Percentiles rank a stretch among this genome's conserved stretches.
Evolutionary conservation across 768 basidiomycete genomes (phyloP).

Genomic region (Suillus brevipes): DNA sequence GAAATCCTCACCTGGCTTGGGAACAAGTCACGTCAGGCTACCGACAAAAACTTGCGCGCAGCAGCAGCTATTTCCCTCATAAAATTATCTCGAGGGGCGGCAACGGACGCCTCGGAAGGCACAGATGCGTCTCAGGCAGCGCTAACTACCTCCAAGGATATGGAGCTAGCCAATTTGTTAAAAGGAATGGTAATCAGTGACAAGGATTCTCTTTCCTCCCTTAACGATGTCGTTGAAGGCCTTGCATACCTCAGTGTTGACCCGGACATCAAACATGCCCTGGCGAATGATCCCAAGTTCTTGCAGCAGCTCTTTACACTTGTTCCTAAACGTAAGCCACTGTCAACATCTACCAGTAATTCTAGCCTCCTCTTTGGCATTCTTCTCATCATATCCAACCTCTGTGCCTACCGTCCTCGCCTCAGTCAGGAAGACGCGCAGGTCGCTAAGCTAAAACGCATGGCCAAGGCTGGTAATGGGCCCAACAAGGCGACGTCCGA

Average conservation of each 20-base stretch:
- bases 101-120: constrained; percentile 37
- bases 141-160: constrained; percentile 33
- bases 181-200: constrained; percentile 50
- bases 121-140: constrained; percentile 15
- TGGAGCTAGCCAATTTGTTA: constrained; percentile 54
- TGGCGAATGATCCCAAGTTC: constrained; percentile 56
- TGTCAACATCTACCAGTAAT: constrained; percentile 32
- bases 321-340: constrained; percentile 49
- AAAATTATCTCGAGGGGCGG: constrained; percentile 67
- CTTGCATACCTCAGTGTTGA: constrained; percentile 79
- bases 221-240: constrained; percentile 76
- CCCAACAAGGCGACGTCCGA: constrained; percentile 27
- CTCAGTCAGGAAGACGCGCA: constrained; percentile 82
- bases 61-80: constrained; percentile 73
- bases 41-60: constrained; percentile 50
- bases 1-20: constrained; percentile 70
- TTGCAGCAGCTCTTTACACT: constrained; percentile 58
- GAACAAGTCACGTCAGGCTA: constrained; percentile 48
- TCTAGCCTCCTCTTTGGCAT: constrained; percentile 75
- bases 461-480: constrained; percentile 57
- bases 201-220: constrained; percentile 39
- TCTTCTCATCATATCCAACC: constrained; percentile 71
- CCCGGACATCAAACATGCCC: constrained; percentile 58
- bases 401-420: constrained; percentile 68
- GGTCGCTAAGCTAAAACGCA: constrained; percentile 72